Conservation (phyloP, 2,329 filamentous ascomycete genomes). For the Colletotrichum cuscutae region DNA sequence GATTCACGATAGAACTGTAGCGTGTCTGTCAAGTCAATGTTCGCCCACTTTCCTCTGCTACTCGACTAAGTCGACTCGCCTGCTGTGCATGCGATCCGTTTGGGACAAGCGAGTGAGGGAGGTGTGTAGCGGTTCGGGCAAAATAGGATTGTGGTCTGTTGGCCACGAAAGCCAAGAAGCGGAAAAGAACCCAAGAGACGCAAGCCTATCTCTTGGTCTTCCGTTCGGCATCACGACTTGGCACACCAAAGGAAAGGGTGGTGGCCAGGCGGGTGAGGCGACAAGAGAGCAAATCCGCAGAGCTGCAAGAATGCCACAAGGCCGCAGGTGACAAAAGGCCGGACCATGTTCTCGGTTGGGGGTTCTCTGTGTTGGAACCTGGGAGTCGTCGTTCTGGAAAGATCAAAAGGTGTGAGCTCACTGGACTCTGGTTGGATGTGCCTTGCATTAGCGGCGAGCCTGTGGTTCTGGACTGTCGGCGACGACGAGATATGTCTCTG, state of each 20-base stretch:
- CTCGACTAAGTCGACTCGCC: background rate
- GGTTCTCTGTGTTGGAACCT: background rate
- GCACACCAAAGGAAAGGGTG: background rate
- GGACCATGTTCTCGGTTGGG: background rate
- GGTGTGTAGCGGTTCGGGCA: background rate
- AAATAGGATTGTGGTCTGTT: constrained; percentile 23
- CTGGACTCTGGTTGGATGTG: constrained; percentile 31
- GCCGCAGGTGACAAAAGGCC: background rate
- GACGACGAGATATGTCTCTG: constrained; percentile 16
- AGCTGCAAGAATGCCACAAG: background rate
- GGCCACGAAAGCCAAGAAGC: constrained; percentile 26
- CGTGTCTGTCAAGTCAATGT: background rate
- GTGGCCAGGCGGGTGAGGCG: constrained; percentile 17
- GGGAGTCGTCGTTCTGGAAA: background rate
- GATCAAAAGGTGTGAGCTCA: constrained; percentile 4
- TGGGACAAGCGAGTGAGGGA: background rate
- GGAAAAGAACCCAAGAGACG: constrained; percentile 27
- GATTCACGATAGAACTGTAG: background rate
- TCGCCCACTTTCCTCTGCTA: background rate
- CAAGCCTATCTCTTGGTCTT: constrained; percentile 24
- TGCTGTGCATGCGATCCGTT: background rate
- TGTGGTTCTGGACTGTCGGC: constrained; percentile 23
- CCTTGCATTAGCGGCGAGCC: constrained; percentile 32
- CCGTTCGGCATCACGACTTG: background rate
- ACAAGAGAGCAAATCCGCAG: constrained; percentile 13